Evolutionary conservation across 345 rosid species (phyloP).

Genomic region (Excoecaria cochinchinensis): DNA sequence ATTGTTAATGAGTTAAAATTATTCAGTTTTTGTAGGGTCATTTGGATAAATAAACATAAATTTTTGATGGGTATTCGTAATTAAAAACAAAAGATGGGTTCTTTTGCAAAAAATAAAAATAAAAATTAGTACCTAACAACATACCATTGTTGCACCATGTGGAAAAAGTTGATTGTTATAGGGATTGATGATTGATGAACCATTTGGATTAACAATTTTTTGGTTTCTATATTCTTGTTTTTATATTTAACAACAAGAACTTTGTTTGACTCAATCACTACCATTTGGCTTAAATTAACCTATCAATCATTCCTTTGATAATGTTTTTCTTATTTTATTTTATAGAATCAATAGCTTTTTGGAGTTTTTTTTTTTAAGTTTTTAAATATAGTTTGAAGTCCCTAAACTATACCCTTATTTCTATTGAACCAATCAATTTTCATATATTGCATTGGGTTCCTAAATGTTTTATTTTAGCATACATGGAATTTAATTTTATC

Average conservation of each 20-base stretch:
- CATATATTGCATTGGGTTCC: too few species aligned
- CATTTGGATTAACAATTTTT: neutral
- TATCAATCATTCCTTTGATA: neutral
- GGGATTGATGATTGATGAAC: constrained; percentile 11
- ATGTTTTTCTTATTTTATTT: neutral
- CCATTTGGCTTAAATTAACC: constrained; percentile 7
- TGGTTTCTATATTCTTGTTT: neutral
- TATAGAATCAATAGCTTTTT: neutral
- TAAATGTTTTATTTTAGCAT: too few species aligned
- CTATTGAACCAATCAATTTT: too few species aligned
- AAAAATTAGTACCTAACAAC: constrained; percentile 10
- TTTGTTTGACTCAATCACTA: constrained; percentile 13
- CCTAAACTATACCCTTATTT: too few species aligned
- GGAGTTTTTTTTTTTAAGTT: too few species aligned
- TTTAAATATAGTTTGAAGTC: too few species aligned
- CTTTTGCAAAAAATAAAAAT: neutral
- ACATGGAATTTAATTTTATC: too few species aligned
- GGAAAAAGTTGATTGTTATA: constrained; percentile 31
- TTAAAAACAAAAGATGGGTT: neutral
- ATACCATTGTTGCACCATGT: constrained; percentile 27
- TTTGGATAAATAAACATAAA: neutral
- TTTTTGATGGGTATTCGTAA: constrained; percentile 9
- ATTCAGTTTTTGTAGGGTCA: constrained; percentile 27
- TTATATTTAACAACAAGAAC: neutral
- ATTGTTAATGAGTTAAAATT: neutral